Conservation (phyloP, 1,284 basidiomycete species). For the Cutaneotrichosporon sp. region DNA sequence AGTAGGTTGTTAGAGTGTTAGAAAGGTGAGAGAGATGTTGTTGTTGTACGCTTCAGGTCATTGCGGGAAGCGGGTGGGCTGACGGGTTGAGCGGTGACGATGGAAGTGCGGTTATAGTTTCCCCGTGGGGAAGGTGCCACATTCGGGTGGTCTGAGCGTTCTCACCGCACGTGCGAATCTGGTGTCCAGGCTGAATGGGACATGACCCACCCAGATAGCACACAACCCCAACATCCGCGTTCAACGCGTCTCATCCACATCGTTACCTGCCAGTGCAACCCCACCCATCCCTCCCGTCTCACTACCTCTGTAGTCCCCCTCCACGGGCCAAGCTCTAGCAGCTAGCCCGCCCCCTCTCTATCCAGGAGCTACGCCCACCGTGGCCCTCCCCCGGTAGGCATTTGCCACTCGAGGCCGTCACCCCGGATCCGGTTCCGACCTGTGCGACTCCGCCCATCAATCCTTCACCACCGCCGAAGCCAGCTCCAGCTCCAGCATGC, state of each 20-base stretch:
- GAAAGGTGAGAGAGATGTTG: neutral
- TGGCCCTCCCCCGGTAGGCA: neutral
- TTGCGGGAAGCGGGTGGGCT: neutral
- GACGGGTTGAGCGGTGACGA: neutral
- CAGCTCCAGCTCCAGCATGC: constrained; percentile 6
- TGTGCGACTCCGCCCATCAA: no score
- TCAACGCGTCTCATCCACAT: neutral
- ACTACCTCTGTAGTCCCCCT: neutral
- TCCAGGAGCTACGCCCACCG: neutral
- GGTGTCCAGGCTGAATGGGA: no score
- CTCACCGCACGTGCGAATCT: constrained; percentile 6
- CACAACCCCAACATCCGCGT: neutral
- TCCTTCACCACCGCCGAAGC: no score
- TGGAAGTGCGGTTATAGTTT: neutral
- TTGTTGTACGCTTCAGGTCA: neutral
- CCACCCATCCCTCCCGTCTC: neutral
- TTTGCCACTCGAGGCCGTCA: constrained; percentile 8
- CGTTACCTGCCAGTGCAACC: neutral
- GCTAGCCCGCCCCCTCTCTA: neutral
- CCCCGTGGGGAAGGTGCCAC: constrained; percentile 7
- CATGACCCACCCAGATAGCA: neutral
- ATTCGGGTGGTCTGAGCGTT: neutral
- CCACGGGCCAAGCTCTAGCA: neutral
- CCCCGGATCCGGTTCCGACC: neutral
- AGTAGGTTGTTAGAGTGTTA: neutral